phyloP scores from a whole-genome alignment of 495 filamentous ascomycete species.

The Penicillium diatomitis region DNA sequence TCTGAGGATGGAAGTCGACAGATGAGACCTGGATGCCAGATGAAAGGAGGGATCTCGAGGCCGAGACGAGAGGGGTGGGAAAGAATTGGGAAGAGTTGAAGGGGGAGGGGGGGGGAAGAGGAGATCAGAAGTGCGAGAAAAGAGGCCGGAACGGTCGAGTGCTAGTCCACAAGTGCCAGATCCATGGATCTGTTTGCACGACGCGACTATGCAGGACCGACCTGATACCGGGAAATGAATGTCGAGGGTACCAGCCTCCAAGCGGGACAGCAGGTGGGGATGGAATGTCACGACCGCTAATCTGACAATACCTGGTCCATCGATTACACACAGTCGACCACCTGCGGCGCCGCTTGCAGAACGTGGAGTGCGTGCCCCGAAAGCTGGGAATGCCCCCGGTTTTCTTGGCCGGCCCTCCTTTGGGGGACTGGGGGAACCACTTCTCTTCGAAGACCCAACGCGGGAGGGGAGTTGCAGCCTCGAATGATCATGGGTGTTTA shows the following conservation, averaged over 20 bases:
- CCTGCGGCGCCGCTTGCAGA: slow-evolving; percentile 22
- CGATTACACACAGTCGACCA: slow-evolving; percentile 5
- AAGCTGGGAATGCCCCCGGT: slow-evolving; percentile 13
- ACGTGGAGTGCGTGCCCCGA: slow-evolving; percentile 23
- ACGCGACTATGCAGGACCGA: slow-evolving; percentile 18
- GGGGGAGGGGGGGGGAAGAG: slow-evolving; percentile 10
- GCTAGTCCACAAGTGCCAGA: slow-evolving; percentile 19
- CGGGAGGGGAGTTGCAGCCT: no score
- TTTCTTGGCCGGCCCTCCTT: background rate
- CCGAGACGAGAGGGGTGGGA: slow-evolving; percentile 2
- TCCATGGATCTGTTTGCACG: slow-evolving; percentile 25
- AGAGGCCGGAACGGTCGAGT: slow-evolving; percentile 22
- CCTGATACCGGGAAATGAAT: slow-evolving; percentile 4
- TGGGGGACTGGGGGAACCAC: background rate
- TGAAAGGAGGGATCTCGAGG: slow-evolving; percentile 11
- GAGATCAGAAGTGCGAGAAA: slow-evolving; percentile 17
- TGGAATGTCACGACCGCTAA: slow-evolving; percentile 6
- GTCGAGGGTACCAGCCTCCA: background rate
- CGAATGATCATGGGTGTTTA: no score
- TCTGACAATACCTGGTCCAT: slow-evolving; percentile 8
- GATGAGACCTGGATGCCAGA: slow-evolving; percentile 10
- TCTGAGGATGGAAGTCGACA: slow-evolving; percentile 6
- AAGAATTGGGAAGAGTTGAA: slow-evolving; percentile 3
- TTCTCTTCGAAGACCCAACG: background rate
- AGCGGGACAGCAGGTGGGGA: background rate